These are phyloP conservation scores for Beauveria scarabaeidicola DNA, from an alignment of 2,329 filamentous ascomycete species.

Conservation along the genomic window DNA sequence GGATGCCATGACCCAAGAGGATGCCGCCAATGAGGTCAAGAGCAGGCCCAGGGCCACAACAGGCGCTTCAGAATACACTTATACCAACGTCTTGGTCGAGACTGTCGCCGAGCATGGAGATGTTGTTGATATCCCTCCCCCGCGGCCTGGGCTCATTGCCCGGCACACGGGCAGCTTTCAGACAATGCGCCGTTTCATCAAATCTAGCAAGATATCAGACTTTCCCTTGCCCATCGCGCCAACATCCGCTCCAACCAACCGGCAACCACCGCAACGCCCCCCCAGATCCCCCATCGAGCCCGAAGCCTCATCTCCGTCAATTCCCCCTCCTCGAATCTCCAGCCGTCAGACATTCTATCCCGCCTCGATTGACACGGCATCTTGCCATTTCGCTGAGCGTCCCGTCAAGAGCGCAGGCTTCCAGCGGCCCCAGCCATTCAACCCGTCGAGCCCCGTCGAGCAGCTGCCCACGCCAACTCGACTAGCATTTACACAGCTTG, in stretches of 20 bases:
- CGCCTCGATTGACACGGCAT: constrained; percentile 32
- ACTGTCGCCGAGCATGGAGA: constrained; percentile 2
- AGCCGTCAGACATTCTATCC: constrained; percentile 43
- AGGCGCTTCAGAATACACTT: background rate
- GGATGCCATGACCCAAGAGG: constrained; percentile 15
- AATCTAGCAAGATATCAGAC: constrained; percentile 4
- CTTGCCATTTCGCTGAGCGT: constrained; percentile 29
- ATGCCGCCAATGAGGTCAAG: background rate
- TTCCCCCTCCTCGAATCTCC: constrained; percentile 45
- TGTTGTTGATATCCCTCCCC: background rate
- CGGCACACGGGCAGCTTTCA: constrained; percentile 11
- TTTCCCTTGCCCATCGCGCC: background rate
- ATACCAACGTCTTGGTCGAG: constrained; percentile 7
- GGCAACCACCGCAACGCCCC: constrained; percentile 20
- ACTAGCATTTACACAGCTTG: constrained; percentile 9
- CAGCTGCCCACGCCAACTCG: constrained; percentile 13
- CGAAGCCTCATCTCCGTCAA: constrained; percentile 29
- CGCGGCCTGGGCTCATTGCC: background rate
- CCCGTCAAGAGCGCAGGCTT: constrained; percentile 38
- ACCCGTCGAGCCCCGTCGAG: constrained; percentile 18
- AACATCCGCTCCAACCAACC: background rate
- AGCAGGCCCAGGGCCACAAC: constrained; percentile 6
- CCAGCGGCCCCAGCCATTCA: constrained; percentile 36
- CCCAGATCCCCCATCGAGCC: constrained; percentile 33
- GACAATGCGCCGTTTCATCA: constrained; percentile 11